phyloP scores from a whole-genome alignment of 2,329 filamentous ascomycete genomes.

The Teratosphaeriaceae sp. region DNA sequence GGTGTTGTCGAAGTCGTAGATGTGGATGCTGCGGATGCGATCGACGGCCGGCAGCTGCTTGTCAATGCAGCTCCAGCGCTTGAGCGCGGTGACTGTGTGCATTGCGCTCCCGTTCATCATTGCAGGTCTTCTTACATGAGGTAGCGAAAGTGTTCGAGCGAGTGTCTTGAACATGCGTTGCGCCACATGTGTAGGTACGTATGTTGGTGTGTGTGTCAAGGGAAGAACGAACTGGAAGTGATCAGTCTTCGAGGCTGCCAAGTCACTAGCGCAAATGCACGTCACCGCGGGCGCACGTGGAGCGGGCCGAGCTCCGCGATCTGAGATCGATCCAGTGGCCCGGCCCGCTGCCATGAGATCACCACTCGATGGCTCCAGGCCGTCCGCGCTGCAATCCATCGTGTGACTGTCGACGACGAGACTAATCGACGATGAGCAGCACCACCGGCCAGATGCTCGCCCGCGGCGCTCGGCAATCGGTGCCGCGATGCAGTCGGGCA shows the following conservation, averaged over 20 bases:
- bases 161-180: not conserved
- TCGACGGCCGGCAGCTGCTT: constrained; percentile 64
- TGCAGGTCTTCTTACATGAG: constrained; percentile 3
- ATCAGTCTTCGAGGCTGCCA: not conserved
- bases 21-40: constrained; percentile 71
- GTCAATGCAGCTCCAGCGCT: constrained; percentile 75
- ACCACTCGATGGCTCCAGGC: not conserved
- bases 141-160: not conserved
- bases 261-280: no score
- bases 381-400: not conserved
- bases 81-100: constrained; percentile 64
- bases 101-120: constrained; percentile 7
- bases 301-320: not conserved
- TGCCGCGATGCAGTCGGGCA: constrained; percentile 13
- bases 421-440: not conserved
- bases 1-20: constrained; percentile 99
- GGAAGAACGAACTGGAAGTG: not conserved
- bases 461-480: constrained; percentile 10
- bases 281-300: no score
- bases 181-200: no score
- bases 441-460: constrained; percentile 11
- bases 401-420: not conserved
- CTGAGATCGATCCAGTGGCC: not conserved
- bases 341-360: not conserved
- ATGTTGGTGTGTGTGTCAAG: no score